Conservation (phyloP, 257 asterid species). For the Penstemon eatonii region DNA sequence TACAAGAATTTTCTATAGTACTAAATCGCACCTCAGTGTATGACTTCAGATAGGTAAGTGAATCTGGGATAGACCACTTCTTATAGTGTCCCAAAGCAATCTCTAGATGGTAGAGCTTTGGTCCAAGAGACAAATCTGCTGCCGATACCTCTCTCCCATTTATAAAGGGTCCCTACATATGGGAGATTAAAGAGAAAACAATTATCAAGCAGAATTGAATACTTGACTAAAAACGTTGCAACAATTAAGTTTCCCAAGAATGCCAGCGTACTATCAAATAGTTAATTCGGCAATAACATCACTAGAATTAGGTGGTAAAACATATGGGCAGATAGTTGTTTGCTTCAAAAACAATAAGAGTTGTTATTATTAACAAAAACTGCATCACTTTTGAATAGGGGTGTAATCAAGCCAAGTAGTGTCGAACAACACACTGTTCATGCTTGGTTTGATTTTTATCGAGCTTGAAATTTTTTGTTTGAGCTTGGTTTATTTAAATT, state of each 20-base stretch:
- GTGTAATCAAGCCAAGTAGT: not conserved
- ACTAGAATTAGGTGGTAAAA: not conserved
- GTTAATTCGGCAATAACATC: too few species aligned
- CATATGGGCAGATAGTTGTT: not conserved
- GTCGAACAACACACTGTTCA: too few species aligned
- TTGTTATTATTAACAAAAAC: not conserved
- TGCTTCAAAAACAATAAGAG: not conserved
- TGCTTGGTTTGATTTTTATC: too few species aligned
- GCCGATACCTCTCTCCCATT: conserved; percentile 74
- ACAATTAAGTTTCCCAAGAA: not conserved
- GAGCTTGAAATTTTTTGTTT: too few species aligned
- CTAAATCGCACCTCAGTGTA: conserved; percentile 69
- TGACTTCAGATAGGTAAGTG: conserved; percentile 61
- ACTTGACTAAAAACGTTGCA: not conserved
- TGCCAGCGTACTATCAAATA: not conserved
- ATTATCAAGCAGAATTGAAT: not conserved
- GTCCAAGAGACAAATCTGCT: conserved; percentile 93
- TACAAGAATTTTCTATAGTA: too few species aligned
- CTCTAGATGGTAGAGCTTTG: conserved; percentile 91
- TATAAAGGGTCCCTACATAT: conserved; percentile 70
- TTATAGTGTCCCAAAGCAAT: conserved; percentile 79
- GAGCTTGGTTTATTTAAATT: too few species aligned
- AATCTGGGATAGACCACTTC: conserved; percentile 87
- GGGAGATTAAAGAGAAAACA: conserved; percentile 1
- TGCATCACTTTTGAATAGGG: not conserved